Evolutionary conservation across 495 filamentous ascomycete species (phyloP).

Genomic region (Astrothelium macrocarpum): DNA sequence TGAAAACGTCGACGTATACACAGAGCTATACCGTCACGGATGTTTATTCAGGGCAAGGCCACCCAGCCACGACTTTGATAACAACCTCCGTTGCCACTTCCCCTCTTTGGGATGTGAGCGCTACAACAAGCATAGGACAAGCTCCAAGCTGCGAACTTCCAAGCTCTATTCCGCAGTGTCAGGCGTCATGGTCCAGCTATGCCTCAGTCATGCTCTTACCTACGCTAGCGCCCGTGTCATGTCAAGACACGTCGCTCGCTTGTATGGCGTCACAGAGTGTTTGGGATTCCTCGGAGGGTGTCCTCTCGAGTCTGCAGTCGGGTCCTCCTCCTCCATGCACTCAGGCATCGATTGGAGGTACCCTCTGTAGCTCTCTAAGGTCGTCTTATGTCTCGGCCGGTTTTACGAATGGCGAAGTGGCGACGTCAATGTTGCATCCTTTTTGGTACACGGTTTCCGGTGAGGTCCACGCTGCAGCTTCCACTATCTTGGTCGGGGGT

Average conservation of each 20-base stretch:
- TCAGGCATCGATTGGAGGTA: background rate
- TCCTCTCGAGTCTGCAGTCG: background rate
- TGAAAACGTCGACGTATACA: background rate
- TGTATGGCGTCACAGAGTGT: background rate
- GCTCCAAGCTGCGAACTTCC: background rate
- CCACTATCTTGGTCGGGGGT: background rate
- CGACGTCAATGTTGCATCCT: background rate
- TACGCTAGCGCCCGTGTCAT: background rate
- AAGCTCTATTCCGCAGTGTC: background rate
- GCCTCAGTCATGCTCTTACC: slow-evolving; percentile 2
- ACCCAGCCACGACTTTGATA: background rate
- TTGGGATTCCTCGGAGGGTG: background rate
- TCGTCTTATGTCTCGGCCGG: background rate
- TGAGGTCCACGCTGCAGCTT: background rate
- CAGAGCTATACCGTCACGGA: background rate
- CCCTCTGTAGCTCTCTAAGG: background rate
- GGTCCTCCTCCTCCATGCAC: background rate
- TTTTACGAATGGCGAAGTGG: slow-evolving; percentile 1
- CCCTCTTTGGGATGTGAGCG: background rate
- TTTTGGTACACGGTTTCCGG: background rate
- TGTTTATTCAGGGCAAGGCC: background rate
- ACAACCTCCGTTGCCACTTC: background rate
- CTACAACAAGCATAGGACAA: background rate
- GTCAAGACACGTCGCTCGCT: background rate
- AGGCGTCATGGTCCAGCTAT: background rate